Evolutionary conservation across 2,329 filamentous ascomycete species (phyloP).

Genomic region (Aspergillus floridensis): DNA sequence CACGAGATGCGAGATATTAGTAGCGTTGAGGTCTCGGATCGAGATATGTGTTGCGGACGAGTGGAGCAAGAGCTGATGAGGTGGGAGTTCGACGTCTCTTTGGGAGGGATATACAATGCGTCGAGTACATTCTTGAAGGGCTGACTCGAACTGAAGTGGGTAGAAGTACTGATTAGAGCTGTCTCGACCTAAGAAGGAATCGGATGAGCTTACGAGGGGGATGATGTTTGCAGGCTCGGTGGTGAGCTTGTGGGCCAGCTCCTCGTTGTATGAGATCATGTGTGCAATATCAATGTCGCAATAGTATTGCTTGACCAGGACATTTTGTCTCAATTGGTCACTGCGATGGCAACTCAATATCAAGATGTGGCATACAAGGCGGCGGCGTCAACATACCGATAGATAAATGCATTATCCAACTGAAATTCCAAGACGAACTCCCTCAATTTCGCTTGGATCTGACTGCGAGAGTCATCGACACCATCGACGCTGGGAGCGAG

Average conservation of each 20-base stretch:
- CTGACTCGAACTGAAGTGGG: conserved; percentile 73
- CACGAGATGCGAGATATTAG: conserved; percentile 90
- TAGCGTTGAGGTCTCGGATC: conserved; percentile 89
- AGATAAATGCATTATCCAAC: conserved; percentile 91
- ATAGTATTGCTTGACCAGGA: conserved; percentile 87
- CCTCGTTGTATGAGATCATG: conserved; percentile 92
- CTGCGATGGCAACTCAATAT: conserved; percentile 45
- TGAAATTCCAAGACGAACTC: conserved; percentile 92
- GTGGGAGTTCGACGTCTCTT: conserved; percentile 67
- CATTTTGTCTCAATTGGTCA: conserved; percentile 94
- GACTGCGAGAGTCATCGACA: conserved; percentile 65
- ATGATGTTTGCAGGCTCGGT: conserved; percentile 92
- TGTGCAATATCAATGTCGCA: conserved; percentile 96
- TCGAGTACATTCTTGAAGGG: conserved; percentile 86
- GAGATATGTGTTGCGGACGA: conserved; percentile 87
- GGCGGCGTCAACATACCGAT: conserved; percentile 59
- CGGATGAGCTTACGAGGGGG: conserved; percentile 66
- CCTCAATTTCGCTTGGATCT: conserved; percentile 76
- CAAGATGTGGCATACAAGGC: neutral
- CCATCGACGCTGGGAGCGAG: conserved; percentile 67
- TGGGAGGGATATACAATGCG: conserved; percentile 84
- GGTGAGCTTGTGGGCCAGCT: conserved; percentile 83
- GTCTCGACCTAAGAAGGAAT: neutral
- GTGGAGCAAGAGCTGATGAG: conserved; percentile 92
- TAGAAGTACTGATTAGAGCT: neutral